A percentile compares a stretch with the other conserved stretches of the same genome.
phyloP scores from a whole-genome alignment of 805 yeast species.

The Cyberlindnera petersonii region DNA sequence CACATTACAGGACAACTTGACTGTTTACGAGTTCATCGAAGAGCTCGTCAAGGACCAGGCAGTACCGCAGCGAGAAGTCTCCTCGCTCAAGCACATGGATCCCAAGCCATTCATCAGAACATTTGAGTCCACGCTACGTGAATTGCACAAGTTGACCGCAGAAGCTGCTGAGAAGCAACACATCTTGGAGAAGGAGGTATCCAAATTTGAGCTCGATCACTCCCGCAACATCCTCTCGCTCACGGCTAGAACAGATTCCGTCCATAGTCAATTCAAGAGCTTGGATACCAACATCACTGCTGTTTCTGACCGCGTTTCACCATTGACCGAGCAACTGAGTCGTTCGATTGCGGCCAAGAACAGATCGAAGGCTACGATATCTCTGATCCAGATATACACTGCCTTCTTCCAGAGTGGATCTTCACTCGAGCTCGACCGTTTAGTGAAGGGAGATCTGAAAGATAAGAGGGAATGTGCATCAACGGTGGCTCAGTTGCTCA shows the following conservation, averaged over 20 bases:
- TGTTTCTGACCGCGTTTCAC: constrained; percentile 58
- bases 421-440: constrained; percentile 52
- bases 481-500: constrained; percentile 59
- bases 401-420: constrained; percentile 53
- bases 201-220: constrained; percentile 60
- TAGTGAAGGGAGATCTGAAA: constrained; percentile 48
- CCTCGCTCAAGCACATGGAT: constrained; percentile 54
- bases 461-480: constrained; percentile 67
- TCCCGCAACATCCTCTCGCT: constrained; percentile 59
- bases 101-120: constrained; percentile 95
- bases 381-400: constrained; percentile 71
- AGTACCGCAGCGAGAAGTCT: constrained; percentile 45
- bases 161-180: constrained; percentile 51
- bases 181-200: constrained; percentile 53
- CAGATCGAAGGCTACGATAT: constrained; percentile 66
- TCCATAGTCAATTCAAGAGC: constrained; percentile 44
- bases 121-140: constrained; percentile 79
- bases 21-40: constrained; percentile 78
- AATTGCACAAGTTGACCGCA: constrained; percentile 56
- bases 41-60: constrained; percentile 68
- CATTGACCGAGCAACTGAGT: constrained; percentile 65
- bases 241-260: constrained; percentile 41
- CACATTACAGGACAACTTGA: constrained; percentile 53
- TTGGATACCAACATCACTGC: constrained; percentile 52
- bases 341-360: constrained; percentile 69